These are phyloP conservation scores for Dictyophora rubrovolvata DNA, from an alignment of 768 basidiomycete genomes.

Conservation along the genomic window DNA sequence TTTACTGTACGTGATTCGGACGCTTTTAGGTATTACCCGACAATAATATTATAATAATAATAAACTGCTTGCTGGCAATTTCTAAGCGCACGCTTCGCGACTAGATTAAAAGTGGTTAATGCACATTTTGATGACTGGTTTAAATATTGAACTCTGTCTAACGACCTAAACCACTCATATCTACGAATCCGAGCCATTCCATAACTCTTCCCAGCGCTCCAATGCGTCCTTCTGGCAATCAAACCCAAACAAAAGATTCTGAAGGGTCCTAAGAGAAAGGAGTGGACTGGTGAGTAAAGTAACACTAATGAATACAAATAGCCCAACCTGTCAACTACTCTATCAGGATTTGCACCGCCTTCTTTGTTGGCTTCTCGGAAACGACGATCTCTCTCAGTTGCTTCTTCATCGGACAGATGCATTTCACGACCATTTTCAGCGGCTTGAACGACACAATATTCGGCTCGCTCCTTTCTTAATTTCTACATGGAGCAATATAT, in stretches of 20 bases:
- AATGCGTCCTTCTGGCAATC: slow-evolving; percentile 1
- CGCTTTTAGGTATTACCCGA: too few relatives aligned
- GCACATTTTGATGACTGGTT: too few relatives aligned
- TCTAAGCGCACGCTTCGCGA: too few relatives aligned
- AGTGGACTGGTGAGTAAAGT: background rate
- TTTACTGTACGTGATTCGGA: too few relatives aligned
- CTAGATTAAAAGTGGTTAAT: too few relatives aligned
- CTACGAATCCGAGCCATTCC: background rate
- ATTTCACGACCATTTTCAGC: slow-evolving; percentile 1
- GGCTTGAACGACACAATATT: slow-evolving; percentile 1
- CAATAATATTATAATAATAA: too few relatives aligned
- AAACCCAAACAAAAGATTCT: background rate
- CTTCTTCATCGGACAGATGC: background rate
- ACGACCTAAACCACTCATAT: too few relatives aligned
- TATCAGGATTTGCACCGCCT: slow-evolving; percentile 1
- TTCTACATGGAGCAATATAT: background rate
- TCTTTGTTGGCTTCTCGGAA: slow-evolving; percentile 6
- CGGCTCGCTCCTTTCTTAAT: background rate
- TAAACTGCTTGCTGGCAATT: too few relatives aligned
- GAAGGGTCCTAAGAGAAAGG: background rate
- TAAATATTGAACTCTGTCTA: too few relatives aligned
- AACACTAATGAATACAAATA: background rate
- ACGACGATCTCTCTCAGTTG: background rate
- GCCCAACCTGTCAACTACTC: background rate
- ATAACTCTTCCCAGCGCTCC: background rate